These are phyloP conservation scores for Neurospora africana DNA, from an alignment of 495 filamentous ascomycete genomes.

Conservation along the genomic window DNA sequence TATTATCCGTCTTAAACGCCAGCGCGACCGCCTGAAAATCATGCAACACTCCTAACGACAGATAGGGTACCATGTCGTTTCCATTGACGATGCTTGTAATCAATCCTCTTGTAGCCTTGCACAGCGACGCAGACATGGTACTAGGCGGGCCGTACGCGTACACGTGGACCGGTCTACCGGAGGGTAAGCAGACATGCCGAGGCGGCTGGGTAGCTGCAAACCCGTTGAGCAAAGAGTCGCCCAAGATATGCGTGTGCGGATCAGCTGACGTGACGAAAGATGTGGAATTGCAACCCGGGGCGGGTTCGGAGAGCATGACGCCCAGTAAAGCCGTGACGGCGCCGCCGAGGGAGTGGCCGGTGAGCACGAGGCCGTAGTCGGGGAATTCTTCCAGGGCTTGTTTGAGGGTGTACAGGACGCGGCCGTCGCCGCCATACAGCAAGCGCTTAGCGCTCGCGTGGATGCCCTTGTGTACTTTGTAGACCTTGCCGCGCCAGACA, in stretches of 20 bases:
- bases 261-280: conserved; percentile 38
- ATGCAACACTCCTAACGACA: conserved; percentile 65
- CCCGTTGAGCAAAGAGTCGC: conserved; percentile 3
- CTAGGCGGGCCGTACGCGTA: conserved; percentile 72
- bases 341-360: conserved; percentile 68
- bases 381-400: conserved; percentile 60
- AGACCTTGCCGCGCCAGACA: conserved; percentile 51
- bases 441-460: conserved; percentile 64
- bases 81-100: conserved; percentile 68
- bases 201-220: conserved; percentile 8
- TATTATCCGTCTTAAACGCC: conserved; percentile 60
- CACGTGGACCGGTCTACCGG: conserved; percentile 61
- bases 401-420: conserved; percentile 57
- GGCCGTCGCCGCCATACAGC: conserved; percentile 51
- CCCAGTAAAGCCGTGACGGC: conserved; percentile 65
- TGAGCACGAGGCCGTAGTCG: conserved; percentile 65
- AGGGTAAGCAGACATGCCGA: conserved; percentile 42
- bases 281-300: conserved; percentile 17
- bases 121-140: conserved; percentile 61
- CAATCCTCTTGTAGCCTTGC: conserved; percentile 59
- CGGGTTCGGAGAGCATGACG: conserved; percentile 60
- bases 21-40: conserved; percentile 63
- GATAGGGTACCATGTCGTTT: conserved; percentile 60
- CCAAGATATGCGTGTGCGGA: conserved; percentile 33
- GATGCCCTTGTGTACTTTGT: conserved; percentile 77